These are phyloP conservation scores for Podila clonocystis DNA, from an alignment of 192 early-diverging fungal genomes.

Conservation along the genomic window DNA sequence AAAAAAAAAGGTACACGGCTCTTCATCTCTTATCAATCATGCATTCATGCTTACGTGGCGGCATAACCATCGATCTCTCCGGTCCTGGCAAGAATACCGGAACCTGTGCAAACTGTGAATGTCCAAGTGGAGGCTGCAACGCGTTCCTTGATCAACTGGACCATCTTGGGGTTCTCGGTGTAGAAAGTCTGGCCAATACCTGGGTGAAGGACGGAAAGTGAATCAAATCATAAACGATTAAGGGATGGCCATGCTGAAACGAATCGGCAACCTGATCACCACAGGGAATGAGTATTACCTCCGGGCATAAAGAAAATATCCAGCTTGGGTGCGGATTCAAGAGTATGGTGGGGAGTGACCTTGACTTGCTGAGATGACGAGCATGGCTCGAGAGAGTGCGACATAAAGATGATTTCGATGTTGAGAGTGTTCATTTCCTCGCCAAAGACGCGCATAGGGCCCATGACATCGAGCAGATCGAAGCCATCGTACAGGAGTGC, in stretches of 20 bases:
- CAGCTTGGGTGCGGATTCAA: constrained; percentile 32
- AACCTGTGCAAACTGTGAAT: constrained; percentile 59
- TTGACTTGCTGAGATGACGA: constrained; percentile 17
- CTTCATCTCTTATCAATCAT: neutral
- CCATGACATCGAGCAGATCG: constrained; percentile 12
- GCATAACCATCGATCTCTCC: constrained; percentile 57
- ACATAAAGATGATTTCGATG: constrained; percentile 30
- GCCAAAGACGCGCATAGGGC: constrained; percentile 20
- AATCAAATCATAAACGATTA: neutral
- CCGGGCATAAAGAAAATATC: constrained; percentile 53
- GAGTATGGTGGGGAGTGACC: constrained; percentile 34
- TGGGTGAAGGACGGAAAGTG: neutral
- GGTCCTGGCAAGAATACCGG: constrained; percentile 54
- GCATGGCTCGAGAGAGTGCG: constrained; percentile 15
- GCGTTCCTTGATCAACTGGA: constrained; percentile 11
- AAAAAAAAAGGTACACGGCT: neutral
- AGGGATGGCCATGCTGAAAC: neutral
- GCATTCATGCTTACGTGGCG: constrained; percentile 36
- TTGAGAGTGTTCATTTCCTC: constrained; percentile 19
- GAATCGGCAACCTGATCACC: neutral
- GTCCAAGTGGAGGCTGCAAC: constrained; percentile 34
- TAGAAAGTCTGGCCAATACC: constrained; percentile 14
- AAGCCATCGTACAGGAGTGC: constrained; percentile 14
- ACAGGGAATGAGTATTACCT: constrained; percentile 13
- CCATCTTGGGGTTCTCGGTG: constrained; percentile 3